These are phyloP conservation scores for Plasmodium relictum DNA, from an alignment of 169 alveolate species.

Conservation along the genomic window DNA sequence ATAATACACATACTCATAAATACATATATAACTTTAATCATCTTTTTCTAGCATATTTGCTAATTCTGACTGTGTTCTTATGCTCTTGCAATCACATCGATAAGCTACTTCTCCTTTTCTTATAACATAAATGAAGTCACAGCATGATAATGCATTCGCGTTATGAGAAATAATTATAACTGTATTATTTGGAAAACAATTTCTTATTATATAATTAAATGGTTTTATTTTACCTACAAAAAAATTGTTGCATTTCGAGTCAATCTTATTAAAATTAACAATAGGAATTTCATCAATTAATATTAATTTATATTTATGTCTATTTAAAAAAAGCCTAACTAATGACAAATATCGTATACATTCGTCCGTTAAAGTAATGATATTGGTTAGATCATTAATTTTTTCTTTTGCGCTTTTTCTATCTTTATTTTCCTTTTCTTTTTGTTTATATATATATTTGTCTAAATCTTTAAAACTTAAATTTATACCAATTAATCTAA, in stretches of 20 bases:
- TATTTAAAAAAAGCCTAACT: conserved; percentile 83
- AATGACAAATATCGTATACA: conserved; percentile 83
- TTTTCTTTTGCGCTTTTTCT: conserved; percentile 10
- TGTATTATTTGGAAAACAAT: conserved; percentile 78
- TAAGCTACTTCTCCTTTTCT: conserved; percentile 76
- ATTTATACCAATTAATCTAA: conserved; percentile 50
- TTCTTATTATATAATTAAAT: conserved; percentile 70
- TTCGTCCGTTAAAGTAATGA: conserved; percentile 73
- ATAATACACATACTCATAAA: too few species aligned
- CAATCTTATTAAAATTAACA: conserved; percentile 23
- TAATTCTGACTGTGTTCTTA: conserved; percentile 52
- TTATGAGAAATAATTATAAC: conserved; percentile 81
- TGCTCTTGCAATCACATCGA: conserved; percentile 41
- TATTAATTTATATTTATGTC: conserved; percentile 82
- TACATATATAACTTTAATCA: background rate
- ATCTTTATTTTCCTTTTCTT: conserved; percentile 8
- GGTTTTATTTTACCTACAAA: conserved; percentile 37
- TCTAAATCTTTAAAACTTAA: conserved; percentile 39
- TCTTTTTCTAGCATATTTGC: conserved; percentile 37
- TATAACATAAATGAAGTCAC: conserved; percentile 80
- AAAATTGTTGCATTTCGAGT: conserved; percentile 15
- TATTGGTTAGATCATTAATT: conserved; percentile 22
- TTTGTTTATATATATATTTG: conserved; percentile 39
- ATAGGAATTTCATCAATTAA: conserved; percentile 89
- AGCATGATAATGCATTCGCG: conserved; percentile 78